These are phyloP conservation scores for Globisporangium paroecandrum DNA, from an alignment of 352 stramenopile genomes.

Conservation along the genomic window DNA sequence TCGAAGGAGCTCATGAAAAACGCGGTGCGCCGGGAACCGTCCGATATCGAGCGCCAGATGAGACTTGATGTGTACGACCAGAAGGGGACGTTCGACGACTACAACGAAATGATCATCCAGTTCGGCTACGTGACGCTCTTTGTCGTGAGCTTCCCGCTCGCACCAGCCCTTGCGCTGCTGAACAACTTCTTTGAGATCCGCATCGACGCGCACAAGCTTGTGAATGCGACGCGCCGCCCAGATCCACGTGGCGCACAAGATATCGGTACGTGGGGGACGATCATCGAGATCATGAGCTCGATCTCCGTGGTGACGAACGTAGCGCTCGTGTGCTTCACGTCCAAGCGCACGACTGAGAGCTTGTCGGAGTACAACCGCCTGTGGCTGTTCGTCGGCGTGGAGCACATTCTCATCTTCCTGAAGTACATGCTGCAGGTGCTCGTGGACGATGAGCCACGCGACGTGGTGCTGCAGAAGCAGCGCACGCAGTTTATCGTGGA, in stretches of 20 bases:
- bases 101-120: slow-evolving; percentile 89
- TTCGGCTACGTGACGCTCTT: slow-evolving; percentile 94
- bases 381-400: slow-evolving; percentile 62
- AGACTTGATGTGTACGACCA: slow-evolving; percentile 63
- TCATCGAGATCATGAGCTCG: slow-evolving; percentile 88
- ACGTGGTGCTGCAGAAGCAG: slow-evolving; percentile 69
- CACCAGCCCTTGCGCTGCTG: slow-evolving; percentile 81
- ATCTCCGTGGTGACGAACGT: slow-evolving; percentile 91
- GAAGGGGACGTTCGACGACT: slow-evolving; percentile 80
- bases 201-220: slow-evolving; percentile 85
- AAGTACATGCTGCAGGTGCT: slow-evolving; percentile 70
- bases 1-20: slow-evolving; percentile 36
- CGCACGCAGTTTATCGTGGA: slow-evolving; percentile 63
- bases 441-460: slow-evolving; percentile 68
- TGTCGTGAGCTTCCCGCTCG: slow-evolving; percentile 90
- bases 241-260: slow-evolving; percentile 78
- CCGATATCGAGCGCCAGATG: slow-evolving; percentile 59
- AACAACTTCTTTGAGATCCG: slow-evolving; percentile 93
- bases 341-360: slow-evolving; percentile 47
- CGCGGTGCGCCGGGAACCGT: slow-evolving; percentile 30
- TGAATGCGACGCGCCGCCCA: slow-evolving; percentile 66
- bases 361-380: slow-evolving; percentile 44
- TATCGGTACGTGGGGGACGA: slow-evolving; percentile 91
- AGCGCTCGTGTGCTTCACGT: slow-evolving; percentile 91
- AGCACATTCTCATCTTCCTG: slow-evolving; percentile 58